These are phyloP conservation scores for Dioszegia aurantiaca DNA, from an alignment of 768 basidiomycete species.

Conservation along the genomic window DNA sequence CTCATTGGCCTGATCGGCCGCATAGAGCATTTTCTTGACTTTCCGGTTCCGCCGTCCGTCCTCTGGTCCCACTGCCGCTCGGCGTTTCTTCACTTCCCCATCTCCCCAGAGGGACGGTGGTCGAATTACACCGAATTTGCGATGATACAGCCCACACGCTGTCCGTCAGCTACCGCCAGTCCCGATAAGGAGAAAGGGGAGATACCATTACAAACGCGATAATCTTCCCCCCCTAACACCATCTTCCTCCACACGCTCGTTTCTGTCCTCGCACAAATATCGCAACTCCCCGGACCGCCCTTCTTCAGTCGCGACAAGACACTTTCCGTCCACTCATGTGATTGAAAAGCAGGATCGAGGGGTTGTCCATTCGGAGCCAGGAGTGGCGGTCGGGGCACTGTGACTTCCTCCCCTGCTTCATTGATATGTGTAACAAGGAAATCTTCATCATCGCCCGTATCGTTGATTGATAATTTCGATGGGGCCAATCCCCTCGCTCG, in stretches of 20 bases:
- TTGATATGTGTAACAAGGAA: no score
- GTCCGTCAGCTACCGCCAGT: not conserved
- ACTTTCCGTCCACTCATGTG: not conserved
- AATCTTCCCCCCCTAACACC: constrained; percentile 22
- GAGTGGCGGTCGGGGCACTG: not conserved
- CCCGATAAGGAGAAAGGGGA: not conserved
- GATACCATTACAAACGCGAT: constrained; percentile 45
- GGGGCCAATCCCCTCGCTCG: no score
- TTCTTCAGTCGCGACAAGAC: constrained; percentile 34
- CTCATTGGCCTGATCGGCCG: constrained; percentile 10
- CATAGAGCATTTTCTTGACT: constrained; percentile 12
- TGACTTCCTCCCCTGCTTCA: not conserved
- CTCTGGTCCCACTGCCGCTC: constrained; percentile 7
- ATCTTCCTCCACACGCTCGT: constrained; percentile 46
- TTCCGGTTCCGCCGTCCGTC: constrained; percentile 12
- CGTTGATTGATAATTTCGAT: no score
- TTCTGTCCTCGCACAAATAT: constrained; percentile 41
- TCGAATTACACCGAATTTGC: constrained; percentile 41
- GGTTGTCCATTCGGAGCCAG: constrained; percentile 1
- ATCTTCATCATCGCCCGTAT: no score
- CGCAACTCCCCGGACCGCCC: constrained; percentile 43
- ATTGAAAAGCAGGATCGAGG: constrained; percentile 8
- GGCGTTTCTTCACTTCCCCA: constrained; percentile 35
- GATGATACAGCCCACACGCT: constrained; percentile 44
- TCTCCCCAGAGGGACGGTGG: constrained; percentile 47